Evolutionary conservation across 169 alveolate species (phyloP).

Genomic region (Eimeria necatrix): DNA sequence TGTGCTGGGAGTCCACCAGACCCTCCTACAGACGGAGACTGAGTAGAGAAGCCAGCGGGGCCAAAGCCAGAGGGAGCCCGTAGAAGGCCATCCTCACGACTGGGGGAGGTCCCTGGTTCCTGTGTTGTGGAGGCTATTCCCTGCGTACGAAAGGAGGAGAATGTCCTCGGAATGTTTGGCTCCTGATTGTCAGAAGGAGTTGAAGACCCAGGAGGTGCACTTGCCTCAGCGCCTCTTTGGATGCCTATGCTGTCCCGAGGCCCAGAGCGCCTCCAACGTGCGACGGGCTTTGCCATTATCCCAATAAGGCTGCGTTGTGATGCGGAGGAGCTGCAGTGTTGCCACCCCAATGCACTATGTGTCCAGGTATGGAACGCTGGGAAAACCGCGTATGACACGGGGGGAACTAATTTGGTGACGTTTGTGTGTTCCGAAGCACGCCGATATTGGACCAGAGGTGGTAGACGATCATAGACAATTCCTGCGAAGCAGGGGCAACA

Average conservation of each 20-base stretch:
- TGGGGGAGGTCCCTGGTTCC: conserved; percentile 41
- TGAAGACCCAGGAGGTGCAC: conserved; percentile 42
- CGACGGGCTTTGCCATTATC: conserved; percentile 59
- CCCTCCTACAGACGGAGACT: conserved; percentile 32
- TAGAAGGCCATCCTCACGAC: conserved; percentile 27
- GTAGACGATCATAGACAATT: background rate
- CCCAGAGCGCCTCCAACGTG: conserved; percentile 74
- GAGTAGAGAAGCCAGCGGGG: conserved; percentile 33
- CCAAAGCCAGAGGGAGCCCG: conserved; percentile 9
- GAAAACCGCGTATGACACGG: conserved; percentile 1
- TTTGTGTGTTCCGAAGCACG: too few species aligned
- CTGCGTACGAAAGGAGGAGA: conserved; percentile 22
- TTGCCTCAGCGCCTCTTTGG: conserved; percentile 42
- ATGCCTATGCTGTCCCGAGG: conserved; percentile 56
- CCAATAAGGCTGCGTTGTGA: conserved; percentile 32
- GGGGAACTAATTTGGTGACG: background rate
- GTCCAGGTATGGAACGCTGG: conserved; percentile 25
- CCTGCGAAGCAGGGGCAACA: background rate
- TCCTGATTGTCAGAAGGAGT: conserved; percentile 37
- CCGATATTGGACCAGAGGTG: background rate
- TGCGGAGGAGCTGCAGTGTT: conserved; percentile 31
- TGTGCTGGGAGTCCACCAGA: background rate
- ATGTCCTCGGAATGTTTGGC: background rate
- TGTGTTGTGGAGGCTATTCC: background rate
- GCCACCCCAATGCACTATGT: conserved; percentile 22